phyloP scores from a whole-genome alignment of 768 basidiomycete genomes.

The Dioszegia crocea region DNA sequence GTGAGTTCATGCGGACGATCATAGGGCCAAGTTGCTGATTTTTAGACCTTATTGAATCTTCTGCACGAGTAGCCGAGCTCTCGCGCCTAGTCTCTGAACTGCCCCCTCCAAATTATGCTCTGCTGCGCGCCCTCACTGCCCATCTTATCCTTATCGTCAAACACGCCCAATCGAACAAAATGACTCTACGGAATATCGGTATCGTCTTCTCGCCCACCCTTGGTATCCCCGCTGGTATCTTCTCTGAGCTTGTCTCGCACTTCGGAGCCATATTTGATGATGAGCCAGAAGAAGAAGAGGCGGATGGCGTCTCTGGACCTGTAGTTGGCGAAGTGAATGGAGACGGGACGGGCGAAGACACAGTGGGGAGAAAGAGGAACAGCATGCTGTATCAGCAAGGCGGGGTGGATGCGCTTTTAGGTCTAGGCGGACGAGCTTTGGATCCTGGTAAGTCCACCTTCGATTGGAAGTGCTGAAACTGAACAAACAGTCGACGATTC shows the following conservation, averaged over 20 bases:
- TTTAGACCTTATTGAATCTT: conserved; percentile 78
- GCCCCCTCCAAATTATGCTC: conserved; percentile 86
- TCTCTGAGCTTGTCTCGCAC: conserved; percentile 88
- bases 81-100: conserved; percentile 78
- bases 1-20: conserved; percentile 54
- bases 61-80: conserved; percentile 82
- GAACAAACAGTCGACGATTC: conserved; percentile 1
- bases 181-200: conserved; percentile 97
- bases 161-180: conserved; percentile 86
- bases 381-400: conserved; percentile 43
- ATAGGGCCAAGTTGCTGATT: neutral
- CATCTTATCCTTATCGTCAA: conserved; percentile 93
- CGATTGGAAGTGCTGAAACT: neutral
- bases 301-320: neutral
- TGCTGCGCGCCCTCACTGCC: conserved; percentile 87
- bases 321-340: neutral
- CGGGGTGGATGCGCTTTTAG: conserved; percentile 36
- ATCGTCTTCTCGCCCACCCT: conserved; percentile 98
- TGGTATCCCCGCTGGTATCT: conserved; percentile 95
- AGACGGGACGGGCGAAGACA: conserved; percentile 15
- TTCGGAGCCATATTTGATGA: conserved; percentile 93
- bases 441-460: conserved; percentile 30
- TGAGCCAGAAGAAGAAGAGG: conserved; percentile 44
- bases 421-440: conserved; percentile 32
- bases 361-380: conserved; percentile 36